Evolutionary conservation across 2,329 filamentous ascomycete genomes (phyloP).

Genomic region (Calonectria hawksworthii): DNA sequence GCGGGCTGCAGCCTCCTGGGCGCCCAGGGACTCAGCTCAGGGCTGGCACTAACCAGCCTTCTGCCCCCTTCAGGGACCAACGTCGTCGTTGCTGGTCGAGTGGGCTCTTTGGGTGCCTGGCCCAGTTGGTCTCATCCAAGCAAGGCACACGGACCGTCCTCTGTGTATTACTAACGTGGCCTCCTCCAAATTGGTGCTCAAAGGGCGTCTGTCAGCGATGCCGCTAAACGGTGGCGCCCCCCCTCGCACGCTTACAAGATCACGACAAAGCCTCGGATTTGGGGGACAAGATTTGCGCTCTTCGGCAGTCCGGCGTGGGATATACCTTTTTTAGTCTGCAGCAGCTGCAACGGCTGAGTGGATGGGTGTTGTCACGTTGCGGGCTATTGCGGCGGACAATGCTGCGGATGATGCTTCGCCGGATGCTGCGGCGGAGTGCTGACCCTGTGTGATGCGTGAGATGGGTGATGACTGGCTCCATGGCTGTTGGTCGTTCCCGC

Average conservation of each 20-base stretch:
- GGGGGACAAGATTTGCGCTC: conserved; percentile 6
- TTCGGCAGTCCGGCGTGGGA: neutral
- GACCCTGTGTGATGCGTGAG: neutral
- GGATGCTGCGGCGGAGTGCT: conserved; percentile 16
- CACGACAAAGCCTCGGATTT: conserved; percentile 10
- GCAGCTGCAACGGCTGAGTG: neutral
- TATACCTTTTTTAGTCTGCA: neutral
- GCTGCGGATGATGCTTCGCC: conserved; percentile 16
- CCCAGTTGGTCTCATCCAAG: conserved; percentile 31
- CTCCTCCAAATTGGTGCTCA: conserved; percentile 32
- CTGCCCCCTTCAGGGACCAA: conserved; percentile 31
- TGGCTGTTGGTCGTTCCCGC: neutral
- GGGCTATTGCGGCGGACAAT: conserved; percentile 7
- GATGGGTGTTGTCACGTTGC: neutral
- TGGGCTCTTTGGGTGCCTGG: conserved; percentile 8
- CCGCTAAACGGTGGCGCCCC: conserved; percentile 20
- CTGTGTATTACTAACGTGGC: conserved; percentile 31
- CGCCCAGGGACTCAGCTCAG: conserved; percentile 5
- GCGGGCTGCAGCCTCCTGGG: neutral
- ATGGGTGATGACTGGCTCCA: neutral
- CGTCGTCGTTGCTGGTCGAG: conserved; percentile 20
- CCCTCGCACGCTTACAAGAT: conserved; percentile 34
- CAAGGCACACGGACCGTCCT: conserved; percentile 26
- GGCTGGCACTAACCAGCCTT: conserved; percentile 27
- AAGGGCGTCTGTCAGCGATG: conserved; percentile 29